A percentile compares a stretch with the other conserved stretches of the same genome.
phyloP scores from a whole-genome alignment of 2,329 filamentous ascomycete species.

The Proliferodiscus dingleyae region DNA sequence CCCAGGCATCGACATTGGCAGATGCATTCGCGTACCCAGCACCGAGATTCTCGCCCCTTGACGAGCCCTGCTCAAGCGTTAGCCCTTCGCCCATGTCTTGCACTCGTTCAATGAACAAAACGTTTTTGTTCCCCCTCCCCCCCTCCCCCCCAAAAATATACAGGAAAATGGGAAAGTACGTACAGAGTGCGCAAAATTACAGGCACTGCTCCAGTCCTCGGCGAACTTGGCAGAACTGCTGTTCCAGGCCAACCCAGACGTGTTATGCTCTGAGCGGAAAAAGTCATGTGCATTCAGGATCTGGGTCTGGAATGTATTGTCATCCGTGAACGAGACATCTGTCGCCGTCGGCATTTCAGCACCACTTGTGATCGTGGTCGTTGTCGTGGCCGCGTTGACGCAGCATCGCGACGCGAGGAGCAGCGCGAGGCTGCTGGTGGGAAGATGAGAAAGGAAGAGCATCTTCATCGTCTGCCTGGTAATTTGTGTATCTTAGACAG shows the following conservation, averaged over 20 bases:
- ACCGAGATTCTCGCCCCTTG: slow-evolving; percentile 72
- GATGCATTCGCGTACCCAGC: slow-evolving; percentile 58
- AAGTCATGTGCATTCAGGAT: slow-evolving; percentile 62
- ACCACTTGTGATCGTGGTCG: slow-evolving; percentile 40
- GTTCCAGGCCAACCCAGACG: slow-evolving; percentile 59
- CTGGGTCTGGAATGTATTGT: slow-evolving; percentile 40
- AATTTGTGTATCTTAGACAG: no score
- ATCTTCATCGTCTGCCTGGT: no score
- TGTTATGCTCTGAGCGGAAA: slow-evolving; percentile 60
- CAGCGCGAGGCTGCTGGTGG: background rate
- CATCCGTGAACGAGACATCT: slow-evolving; percentile 38
- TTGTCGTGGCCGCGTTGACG: background rate
- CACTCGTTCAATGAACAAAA: no score
- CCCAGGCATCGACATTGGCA: slow-evolving; percentile 62
- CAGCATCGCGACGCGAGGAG: background rate
- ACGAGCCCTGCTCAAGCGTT: slow-evolving; percentile 41
- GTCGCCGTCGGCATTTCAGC: slow-evolving; percentile 8
- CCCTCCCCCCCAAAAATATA: no score
- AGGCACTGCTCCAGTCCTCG: slow-evolving; percentile 41
- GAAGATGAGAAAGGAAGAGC: background rate
- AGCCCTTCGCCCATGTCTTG: no score
- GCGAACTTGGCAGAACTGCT: slow-evolving; percentile 54
- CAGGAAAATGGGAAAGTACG: background rate
- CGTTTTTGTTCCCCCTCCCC: no score
- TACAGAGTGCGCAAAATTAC: slow-evolving; percentile 45